These are phyloP conservation scores for Globisporangium acanthophoron DNA, from an alignment of 352 stramenopile species.

Conservation along the genomic window DNA sequence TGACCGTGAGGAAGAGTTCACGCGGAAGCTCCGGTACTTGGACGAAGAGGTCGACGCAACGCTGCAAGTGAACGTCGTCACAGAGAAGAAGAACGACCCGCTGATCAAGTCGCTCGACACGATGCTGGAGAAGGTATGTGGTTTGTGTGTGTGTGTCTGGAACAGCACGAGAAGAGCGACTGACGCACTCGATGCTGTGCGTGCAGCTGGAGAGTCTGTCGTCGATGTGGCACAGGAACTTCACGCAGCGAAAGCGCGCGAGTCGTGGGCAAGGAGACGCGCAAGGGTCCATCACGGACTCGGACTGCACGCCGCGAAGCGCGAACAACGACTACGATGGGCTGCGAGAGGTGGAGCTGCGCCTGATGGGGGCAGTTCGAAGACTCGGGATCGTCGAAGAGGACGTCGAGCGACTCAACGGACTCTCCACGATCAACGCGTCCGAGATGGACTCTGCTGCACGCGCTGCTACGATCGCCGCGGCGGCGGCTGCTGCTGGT, in stretches of 20 bases:
- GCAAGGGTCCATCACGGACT: slow-evolving; percentile 7
- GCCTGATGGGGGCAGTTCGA: slow-evolving; percentile 48
- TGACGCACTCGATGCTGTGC: not conserved
- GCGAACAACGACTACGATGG: slow-evolving; percentile 17
- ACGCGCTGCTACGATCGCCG: slow-evolving; percentile 1
- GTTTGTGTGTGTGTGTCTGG: slow-evolving; percentile 2
- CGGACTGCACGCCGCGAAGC: slow-evolving; percentile 11
- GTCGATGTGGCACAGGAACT: slow-evolving; percentile 69
- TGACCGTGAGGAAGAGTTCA: slow-evolving; percentile 42
- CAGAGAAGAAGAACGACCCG: slow-evolving; percentile 75
- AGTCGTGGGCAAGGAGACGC: slow-evolving; percentile 8
- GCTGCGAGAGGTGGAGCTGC: slow-evolving; percentile 51
- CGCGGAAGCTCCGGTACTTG: slow-evolving; percentile 53
- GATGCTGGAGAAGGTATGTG: slow-evolving; percentile 59
- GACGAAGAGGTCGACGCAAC: slow-evolving; percentile 64
- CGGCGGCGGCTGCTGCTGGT: not conserved
- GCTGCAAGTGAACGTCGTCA: slow-evolving; percentile 59
- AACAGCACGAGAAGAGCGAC: not conserved
- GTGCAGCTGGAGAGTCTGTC: slow-evolving; percentile 42
- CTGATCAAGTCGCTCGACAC: slow-evolving; percentile 59
- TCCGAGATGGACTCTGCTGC: slow-evolving; percentile 12
- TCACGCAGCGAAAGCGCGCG: slow-evolving; percentile 23
- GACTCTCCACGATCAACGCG: slow-evolving; percentile 18
- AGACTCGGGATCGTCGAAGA: slow-evolving; percentile 53
- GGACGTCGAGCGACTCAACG: slow-evolving; percentile 55